phyloP scores from a whole-genome alignment of 176 grass and related monocot species.

The Phoenix dactylifera region DNA sequence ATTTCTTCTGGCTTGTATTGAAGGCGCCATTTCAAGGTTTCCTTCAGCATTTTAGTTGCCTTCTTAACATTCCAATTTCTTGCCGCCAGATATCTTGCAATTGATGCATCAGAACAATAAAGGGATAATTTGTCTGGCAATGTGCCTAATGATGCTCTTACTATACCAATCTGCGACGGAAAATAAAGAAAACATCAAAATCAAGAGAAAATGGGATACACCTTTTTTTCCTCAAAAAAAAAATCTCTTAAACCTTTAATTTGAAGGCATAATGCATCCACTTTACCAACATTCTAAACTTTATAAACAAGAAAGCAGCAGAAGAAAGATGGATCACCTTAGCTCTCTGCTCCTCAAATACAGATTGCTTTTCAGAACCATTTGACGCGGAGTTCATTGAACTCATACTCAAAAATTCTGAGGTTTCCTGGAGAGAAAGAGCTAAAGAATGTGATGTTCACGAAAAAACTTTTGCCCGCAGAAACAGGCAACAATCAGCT shows the following conservation, averaged over 20 bases:
- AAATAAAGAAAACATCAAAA: conserved; percentile 4
- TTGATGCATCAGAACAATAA: conserved; percentile 73
- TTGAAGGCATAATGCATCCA: conserved; percentile 9
- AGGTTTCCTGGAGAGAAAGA: neutral
- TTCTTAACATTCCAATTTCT: conserved; percentile 96
- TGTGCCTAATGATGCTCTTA: conserved; percentile 56
- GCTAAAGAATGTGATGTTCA: neutral
- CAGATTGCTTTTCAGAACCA: conserved; percentile 23
- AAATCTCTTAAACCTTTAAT: neutral
- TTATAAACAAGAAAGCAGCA: neutral
- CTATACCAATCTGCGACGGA: conserved; percentile 64
- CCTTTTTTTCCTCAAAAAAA: neutral
- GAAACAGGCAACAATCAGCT: too few species aligned
- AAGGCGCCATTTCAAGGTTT: conserved; percentile 85
- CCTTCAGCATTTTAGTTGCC: conserved; percentile 87
- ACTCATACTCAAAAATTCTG: neutral
- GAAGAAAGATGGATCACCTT: conserved; percentile 39
- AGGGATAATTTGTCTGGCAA: conserved; percentile 50
- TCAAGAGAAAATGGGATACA: neutral
- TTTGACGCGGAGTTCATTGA: conserved; percentile 8
- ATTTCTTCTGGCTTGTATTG: conserved; percentile 93
- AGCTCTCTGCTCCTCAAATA: conserved; percentile 44
- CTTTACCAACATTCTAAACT: neutral
- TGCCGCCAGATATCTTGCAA: conserved; percentile 86
- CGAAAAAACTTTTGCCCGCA: neutral